Conservation (phyloP, 495 filamentous ascomycete species). For the Friedmanniomyces simplex region DNA sequence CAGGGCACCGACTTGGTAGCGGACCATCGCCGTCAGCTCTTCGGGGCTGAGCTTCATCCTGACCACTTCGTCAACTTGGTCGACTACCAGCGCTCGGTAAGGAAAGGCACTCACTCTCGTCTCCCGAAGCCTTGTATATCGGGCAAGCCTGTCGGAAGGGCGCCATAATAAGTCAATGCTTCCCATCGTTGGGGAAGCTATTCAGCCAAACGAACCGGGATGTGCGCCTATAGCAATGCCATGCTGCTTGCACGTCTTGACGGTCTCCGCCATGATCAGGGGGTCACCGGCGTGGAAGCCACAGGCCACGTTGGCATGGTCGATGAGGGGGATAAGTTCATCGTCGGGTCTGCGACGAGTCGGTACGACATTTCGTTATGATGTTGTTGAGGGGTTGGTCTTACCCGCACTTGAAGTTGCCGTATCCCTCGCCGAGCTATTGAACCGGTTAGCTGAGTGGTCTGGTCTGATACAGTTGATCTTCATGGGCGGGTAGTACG, state of each 20-base stretch:
- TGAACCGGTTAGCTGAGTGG: neutral
- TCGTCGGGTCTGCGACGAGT: constrained; percentile 37
- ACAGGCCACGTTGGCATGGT: constrained; percentile 54
- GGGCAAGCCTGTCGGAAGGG: constrained; percentile 28
- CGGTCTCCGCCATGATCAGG: constrained; percentile 49
- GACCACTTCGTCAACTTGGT: neutral
- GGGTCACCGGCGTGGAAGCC: constrained; percentile 53
- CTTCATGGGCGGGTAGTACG: neutral
- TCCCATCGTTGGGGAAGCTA: neutral
- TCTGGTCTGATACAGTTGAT: neutral
- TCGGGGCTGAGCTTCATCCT: constrained; percentile 32
- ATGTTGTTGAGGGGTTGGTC: neutral
- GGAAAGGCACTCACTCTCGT: constrained; percentile 31
- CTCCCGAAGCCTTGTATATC: constrained; percentile 55
- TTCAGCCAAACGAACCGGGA: constrained; percentile 32
- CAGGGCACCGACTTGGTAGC: constrained; percentile 40
- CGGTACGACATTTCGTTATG: neutral
- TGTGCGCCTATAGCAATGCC: constrained; percentile 47
- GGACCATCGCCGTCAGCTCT: constrained; percentile 45
- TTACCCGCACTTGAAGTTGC: constrained; percentile 36
- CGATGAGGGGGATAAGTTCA: constrained; percentile 45
- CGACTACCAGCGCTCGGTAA: neutral
- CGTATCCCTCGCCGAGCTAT: constrained; percentile 42
- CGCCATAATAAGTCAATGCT: neutral
- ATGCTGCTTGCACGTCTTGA: constrained; percentile 45